phyloP scores from a whole-genome alignment of 768 basidiomycete genomes.

The Psilocybe cyanescens region DNA sequence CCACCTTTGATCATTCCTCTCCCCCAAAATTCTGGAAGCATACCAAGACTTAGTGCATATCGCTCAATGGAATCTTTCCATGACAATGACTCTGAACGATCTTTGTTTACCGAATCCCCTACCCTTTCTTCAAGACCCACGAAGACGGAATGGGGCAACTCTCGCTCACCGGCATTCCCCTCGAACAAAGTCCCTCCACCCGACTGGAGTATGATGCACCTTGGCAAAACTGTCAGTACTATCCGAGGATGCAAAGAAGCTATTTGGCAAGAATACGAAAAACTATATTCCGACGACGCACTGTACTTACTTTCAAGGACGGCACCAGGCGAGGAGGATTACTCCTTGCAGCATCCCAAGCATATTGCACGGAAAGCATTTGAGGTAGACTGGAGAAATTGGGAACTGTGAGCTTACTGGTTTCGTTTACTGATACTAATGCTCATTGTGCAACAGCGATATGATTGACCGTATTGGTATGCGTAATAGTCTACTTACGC shows the following conservation, averaged over 20 bases:
- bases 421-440: background rate
- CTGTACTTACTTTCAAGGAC: constrained; percentile 40
- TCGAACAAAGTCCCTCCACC: constrained; percentile 1
- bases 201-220: constrained; percentile 62
- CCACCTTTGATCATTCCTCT: constrained; percentile 53
- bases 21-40: constrained; percentile 48
- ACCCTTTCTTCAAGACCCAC: constrained; percentile 15
- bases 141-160: constrained; percentile 18
- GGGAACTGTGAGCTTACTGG: constrained; percentile 60
- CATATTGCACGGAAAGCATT: constrained; percentile 54
- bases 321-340: constrained; percentile 30
- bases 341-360: constrained; percentile 9
- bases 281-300: constrained; percentile 45
- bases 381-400: constrained; percentile 67
- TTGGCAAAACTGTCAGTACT: constrained; percentile 59
- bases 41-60: constrained; percentile 17
- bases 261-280: constrained; percentile 66
- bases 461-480: constrained; percentile 76
- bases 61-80: constrained; percentile 33
- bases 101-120: constrained; percentile 27
- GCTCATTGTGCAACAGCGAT: constrained; percentile 49
- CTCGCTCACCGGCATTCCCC: constrained; percentile 12
- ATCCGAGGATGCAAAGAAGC: constrained; percentile 70
- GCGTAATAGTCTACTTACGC: constrained; percentile 48
- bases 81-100: constrained; percentile 7